These are phyloP conservation scores for Fomitopsis pulvina DNA, from an alignment of 768 basidiomycete species.

Conservation along the genomic window DNA sequence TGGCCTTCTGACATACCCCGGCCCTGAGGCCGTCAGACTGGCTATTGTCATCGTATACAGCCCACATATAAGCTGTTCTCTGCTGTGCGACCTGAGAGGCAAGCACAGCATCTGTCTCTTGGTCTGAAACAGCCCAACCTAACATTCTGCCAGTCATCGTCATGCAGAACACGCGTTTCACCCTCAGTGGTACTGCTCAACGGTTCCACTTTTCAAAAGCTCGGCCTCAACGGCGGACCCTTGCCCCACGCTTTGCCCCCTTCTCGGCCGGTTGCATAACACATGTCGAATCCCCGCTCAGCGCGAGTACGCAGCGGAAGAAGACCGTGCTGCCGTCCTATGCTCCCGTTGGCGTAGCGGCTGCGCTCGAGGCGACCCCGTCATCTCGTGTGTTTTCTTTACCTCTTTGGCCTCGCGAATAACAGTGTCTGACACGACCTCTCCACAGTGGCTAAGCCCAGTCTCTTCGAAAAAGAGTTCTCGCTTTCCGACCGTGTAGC, in stretches of 20 bases:
- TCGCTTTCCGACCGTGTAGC: constrained; percentile 26
- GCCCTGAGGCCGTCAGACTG: too few species aligned
- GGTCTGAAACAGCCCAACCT: neutral
- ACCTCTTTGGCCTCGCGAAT: neutral
- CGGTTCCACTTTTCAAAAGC: neutral
- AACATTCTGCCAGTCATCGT: neutral
- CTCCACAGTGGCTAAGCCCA: constrained; percentile 4
- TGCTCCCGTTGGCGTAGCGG: constrained; percentile 56
- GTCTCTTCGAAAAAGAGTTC: constrained; percentile 17
- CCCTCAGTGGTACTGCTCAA: neutral
- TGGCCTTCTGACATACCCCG: too few species aligned
- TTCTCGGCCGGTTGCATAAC: neutral
- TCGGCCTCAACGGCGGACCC: too few species aligned
- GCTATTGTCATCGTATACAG: neutral
- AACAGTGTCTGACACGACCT: neutral
- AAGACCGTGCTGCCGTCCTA: constrained; percentile 33
- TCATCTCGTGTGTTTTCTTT: neutral
- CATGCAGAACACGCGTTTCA: neutral
- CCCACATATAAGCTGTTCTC: neutral
- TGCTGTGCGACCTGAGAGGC: too few species aligned
- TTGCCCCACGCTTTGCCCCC: neutral
- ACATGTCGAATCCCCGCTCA: neutral
- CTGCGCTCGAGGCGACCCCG: constrained; percentile 32
- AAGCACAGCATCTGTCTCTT: neutral
- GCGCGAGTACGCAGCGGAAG: neutral